Percentiles rank a stretch among this genome's conserved stretches.
Conservation (phyloP, 352 stramenopile genomes). For the Globisporangium echinulatum region DNA sequence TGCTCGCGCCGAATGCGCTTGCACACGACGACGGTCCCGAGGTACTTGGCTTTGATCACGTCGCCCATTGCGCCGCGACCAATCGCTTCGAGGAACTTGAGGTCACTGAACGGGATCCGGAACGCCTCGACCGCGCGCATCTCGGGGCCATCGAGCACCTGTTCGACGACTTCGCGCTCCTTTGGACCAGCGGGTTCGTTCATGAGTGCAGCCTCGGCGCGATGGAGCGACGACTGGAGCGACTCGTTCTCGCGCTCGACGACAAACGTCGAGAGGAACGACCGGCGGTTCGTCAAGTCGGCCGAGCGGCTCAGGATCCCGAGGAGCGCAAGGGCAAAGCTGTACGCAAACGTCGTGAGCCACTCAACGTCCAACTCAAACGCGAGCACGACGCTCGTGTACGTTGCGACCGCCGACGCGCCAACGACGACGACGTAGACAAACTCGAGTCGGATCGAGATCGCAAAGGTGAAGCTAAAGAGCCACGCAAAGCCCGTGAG, state of each 20-base stretch:
- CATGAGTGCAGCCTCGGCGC: conserved; percentile 76
- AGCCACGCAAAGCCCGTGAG: conserved; percentile 61
- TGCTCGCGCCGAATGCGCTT: conserved; percentile 84
- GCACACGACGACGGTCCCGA: conserved; percentile 83
- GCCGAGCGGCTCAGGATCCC: conserved; percentile 76
- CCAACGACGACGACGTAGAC: conserved; percentile 78
- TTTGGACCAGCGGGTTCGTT: conserved; percentile 71
- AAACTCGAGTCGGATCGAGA: conserved; percentile 86
- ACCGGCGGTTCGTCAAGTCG: conserved; percentile 71
- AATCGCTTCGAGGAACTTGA: conserved; percentile 78
- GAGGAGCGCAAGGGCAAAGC: conserved; percentile 61
- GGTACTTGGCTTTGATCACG: conserved; percentile 86
- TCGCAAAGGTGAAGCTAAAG: conserved; percentile 80
- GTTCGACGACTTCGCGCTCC: conserved; percentile 64
- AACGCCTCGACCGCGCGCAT: conserved; percentile 76
- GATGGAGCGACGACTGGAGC: conserved; percentile 67
- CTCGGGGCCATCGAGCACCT: conserved; percentile 57
- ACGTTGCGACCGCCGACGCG: conserved; percentile 43
- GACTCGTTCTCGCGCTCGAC: conserved; percentile 85
- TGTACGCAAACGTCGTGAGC: conserved; percentile 55
- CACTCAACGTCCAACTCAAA: conserved; percentile 60
- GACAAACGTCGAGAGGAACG: conserved; percentile 76
- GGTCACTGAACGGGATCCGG: conserved; percentile 77
- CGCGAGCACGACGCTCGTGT: conserved; percentile 45
- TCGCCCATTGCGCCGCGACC: conserved; percentile 77